Base-by-base conservation (phyloP, 2,329 filamentous ascomycete species). In the Didymella sp. region DNA sequence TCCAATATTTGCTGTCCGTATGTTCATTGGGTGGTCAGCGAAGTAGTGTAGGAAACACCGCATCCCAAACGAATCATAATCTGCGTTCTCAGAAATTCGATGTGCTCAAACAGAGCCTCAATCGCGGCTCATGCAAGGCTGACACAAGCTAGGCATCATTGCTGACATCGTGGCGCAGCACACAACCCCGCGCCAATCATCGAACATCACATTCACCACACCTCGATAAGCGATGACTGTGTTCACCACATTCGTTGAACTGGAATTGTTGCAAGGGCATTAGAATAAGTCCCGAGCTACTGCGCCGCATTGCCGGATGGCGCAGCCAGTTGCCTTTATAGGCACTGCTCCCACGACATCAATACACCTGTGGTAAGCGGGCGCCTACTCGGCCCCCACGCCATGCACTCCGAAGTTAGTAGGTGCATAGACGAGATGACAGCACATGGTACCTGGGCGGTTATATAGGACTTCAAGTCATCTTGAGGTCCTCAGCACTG, bases 381-480 rank as follows among this genome's bases (percentile, higher is more conserved):
- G 38, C 38, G 38, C 21, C 38, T 41, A 41, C 38, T 41, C 22
- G 38, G 38, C 38, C 38, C 38, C 38, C 38, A 41, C 38, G n/a
- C 22, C 19, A 41, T 41, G 38, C 22, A 25, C 11, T 6, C 22
- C 22, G n/a, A 41, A 19, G 38, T 41, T 24, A 41, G 38, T 13
- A 41, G 22, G 21, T 41, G 38, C 38, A 25, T 25, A 25, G 21
- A 41, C 21, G 22, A 41, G 38, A 41, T 41, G 38, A 41, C 38
- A 41, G 38, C 22, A 25, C 21, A 25, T 24, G 21, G 17, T 41
- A 41, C 13, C 22, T 41, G 38, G 38, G 38, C 38, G 38, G 38
- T 6, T 41, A 41, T 25, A 41, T 41, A 41, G 13, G 4, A 25
- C 9, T 41, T 7, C 13, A 25, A 22, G 22, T 41, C 15, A 15